Evolutionary conservation across 768 basidiomycete species (phyloP).

Genomic region (Suillus sp.): DNA sequence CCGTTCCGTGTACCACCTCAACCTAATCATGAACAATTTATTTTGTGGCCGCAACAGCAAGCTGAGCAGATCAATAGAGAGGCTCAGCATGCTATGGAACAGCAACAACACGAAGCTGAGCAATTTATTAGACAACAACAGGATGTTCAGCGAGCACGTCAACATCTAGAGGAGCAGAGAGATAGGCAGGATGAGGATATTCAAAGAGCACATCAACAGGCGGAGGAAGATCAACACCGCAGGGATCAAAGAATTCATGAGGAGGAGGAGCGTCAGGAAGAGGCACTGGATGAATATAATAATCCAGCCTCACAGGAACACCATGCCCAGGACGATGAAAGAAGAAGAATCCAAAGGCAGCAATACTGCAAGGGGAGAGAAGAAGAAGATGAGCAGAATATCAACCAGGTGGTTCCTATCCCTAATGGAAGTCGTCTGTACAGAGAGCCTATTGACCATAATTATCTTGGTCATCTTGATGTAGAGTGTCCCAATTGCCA

Average conservation of each 20-base stretch:
- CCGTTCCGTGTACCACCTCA: background rate
- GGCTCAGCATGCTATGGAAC: too few species aligned
- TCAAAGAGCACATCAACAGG: background rate
- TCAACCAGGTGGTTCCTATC: background rate
- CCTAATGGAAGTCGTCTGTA: conserved; percentile 8
- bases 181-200: too few species aligned
- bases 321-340: background rate
- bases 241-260: background rate
- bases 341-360: background rate
- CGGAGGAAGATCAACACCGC: background rate
- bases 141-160: too few species aligned
- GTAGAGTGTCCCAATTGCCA: conserved; percentile 21
- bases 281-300: background rate
- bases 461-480: conserved; percentile 16
- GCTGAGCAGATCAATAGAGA: too few species aligned
- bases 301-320: background rate
- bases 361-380: background rate
- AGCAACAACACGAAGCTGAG: background rate
- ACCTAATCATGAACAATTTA: background rate
- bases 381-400: background rate
- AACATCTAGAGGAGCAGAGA: too few species aligned
- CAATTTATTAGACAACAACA: too few species aligned
- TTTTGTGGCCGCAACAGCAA: too few species aligned
- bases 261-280: background rate
- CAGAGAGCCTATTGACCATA: conserved; percentile 10